These are phyloP conservation scores for Ustilago trichophora DNA, from an alignment of 1,284 basidiomycete genomes.

Conservation along the genomic window DNA sequence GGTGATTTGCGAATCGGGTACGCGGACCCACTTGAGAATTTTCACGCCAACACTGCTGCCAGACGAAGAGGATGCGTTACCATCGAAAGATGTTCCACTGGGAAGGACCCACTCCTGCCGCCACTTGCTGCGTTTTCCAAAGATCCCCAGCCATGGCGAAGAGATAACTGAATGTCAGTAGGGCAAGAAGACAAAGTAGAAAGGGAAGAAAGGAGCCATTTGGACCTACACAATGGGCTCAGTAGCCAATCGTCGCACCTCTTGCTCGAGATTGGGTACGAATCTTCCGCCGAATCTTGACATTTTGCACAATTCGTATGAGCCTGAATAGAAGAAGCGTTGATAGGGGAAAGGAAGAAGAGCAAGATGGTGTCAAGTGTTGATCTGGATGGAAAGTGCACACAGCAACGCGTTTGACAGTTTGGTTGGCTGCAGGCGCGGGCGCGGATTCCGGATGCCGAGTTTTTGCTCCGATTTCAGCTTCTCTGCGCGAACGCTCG, in stretches of 20 bases:
- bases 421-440: neutral
- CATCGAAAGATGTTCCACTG: slow-evolving; percentile 4
- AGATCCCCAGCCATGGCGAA: no score
- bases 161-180: neutral
- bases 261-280: slow-evolving; percentile 43
- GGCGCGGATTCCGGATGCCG: slow-evolving; percentile 1
- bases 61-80: slow-evolving; percentile 6
- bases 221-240: slow-evolving; percentile 34
- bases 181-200: neutral
- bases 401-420: slow-evolving; percentile 1
- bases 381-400: slow-evolving; percentile 3
- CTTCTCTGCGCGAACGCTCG: no score
- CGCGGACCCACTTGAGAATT: slow-evolving; percentile 39
- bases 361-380: neutral
- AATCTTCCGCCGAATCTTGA: slow-evolving; percentile 37
- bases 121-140: slow-evolving; percentile 36
- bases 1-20: slow-evolving; percentile 1
- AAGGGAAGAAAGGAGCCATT: neutral
- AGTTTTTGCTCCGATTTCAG: no score
- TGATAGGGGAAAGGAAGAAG: neutral
- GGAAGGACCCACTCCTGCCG: slow-evolving; percentile 34
- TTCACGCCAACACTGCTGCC: slow-evolving; percentile 5
- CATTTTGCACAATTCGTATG: slow-evolving; percentile 8
- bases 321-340: no score
- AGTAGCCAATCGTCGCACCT: slow-evolving; percentile 31